Evolutionary conservation across 352 stramenopile genomes (phyloP).

Genomic region (Elongisporangium anandrum): DNA sequence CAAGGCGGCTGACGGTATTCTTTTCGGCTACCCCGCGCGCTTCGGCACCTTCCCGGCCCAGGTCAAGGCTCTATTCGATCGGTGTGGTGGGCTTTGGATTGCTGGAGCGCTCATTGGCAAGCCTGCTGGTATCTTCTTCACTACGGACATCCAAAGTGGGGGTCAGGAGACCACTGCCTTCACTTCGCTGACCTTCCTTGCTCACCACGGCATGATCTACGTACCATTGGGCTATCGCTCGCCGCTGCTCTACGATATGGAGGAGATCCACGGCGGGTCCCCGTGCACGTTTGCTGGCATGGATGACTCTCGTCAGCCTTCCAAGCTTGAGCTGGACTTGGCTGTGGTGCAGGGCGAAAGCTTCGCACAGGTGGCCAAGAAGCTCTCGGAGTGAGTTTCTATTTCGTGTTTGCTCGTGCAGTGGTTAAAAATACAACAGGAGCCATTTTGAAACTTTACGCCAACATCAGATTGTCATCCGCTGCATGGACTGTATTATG

Average conservation of each 20-base stretch:
- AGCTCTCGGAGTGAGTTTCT: conserved; percentile 71
- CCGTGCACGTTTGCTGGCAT: conserved; percentile 56
- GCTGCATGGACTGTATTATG: no score
- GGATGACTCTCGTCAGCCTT: conserved; percentile 67
- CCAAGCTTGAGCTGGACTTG: conserved; percentile 76
- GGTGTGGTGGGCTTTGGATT: conserved; percentile 55
- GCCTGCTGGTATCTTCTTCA: conserved; percentile 64
- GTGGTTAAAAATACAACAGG: no score
- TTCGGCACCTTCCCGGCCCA: conserved; percentile 62
- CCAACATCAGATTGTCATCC: no score
- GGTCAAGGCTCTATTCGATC: conserved; percentile 75
- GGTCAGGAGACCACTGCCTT: conserved; percentile 78
- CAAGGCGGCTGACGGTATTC: conserved; percentile 53
- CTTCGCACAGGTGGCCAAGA: conserved; percentile 77
- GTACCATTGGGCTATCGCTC: conserved; percentile 57
- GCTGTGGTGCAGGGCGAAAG: conserved; percentile 76
- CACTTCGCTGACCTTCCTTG: conserved; percentile 56
- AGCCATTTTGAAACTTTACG: no score
- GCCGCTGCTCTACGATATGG: conserved; percentile 36
- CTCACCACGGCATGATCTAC: conserved; percentile 79
- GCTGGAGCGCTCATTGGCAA: conserved; percentile 64
- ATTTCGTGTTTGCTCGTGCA: no score
- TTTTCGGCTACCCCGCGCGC: conserved; percentile 71
- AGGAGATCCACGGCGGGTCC: conserved; percentile 46
- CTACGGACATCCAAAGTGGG: conserved; percentile 48